Conservation (phyloP, 1,284 basidiomycete genomes). For the Trametes pubescens region DNA sequence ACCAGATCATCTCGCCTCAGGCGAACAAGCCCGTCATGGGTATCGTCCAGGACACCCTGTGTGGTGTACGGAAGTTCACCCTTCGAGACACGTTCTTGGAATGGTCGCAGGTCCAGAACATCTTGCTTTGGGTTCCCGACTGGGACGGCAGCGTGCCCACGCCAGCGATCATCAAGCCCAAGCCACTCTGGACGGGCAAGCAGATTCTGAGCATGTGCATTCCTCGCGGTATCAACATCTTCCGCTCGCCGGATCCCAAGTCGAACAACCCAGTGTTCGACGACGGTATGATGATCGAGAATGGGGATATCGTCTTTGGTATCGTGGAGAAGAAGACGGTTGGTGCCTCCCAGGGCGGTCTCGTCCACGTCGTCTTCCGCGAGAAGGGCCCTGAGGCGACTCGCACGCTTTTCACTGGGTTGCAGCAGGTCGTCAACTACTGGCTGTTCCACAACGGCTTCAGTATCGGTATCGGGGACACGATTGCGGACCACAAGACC, state of each 20-base stretch:
- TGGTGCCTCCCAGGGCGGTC: conserved; percentile 92
- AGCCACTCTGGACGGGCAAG: conserved; percentile 98
- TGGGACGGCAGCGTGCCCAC: conserved; percentile 96
- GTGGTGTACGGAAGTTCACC: conserved; percentile 97
- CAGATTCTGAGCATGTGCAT: conserved; percentile 95
- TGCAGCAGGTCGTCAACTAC: conserved; percentile 96
- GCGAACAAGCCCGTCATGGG: conserved; percentile 99
- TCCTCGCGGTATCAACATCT: conserved; percentile 96
- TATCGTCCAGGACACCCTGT: conserved; percentile 98
- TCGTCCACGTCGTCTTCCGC: conserved; percentile 97
- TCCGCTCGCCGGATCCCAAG: conserved; percentile 80
- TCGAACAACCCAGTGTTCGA: conserved; percentile 88
- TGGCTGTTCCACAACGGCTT: conserved; percentile 99
- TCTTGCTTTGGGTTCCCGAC: conserved; percentile 95
- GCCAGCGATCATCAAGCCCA: conserved; percentile 96
- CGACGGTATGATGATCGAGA: conserved; percentile 96
- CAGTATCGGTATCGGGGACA: conserved; percentile 99
- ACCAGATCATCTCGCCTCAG: conserved; percentile 98
- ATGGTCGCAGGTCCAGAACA: conserved; percentile 95
- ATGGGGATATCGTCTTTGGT: conserved; percentile 96
- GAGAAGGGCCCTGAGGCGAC: conserved; percentile 97
- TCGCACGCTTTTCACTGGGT: conserved; percentile 91
- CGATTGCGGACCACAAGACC: conserved; percentile 91
- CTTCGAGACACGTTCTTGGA: conserved; percentile 94
- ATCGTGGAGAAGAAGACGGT: conserved; percentile 99